Base-by-base conservation (phyloP, 495 filamentous ascomycete species). In the Monascus purpureus region DNA sequence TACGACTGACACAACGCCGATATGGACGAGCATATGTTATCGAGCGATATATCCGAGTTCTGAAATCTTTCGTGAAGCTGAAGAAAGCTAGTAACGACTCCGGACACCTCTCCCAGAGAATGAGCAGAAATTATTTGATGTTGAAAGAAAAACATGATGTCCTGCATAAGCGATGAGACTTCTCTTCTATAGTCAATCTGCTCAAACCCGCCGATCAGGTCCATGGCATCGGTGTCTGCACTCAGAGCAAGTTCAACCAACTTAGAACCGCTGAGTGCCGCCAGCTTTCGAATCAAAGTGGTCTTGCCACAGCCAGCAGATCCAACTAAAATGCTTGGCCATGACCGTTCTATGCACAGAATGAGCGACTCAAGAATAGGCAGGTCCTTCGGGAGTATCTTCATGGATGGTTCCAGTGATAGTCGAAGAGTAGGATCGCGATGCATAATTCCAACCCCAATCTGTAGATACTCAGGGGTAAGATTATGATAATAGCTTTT, bases 161-260 rank as follows among this genome's bases (percentile, higher is more conserved):
- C 65, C 18, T 50, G 37, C 68, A 59, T 38, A 65, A 72, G 33
- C 41, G 57, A 46, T 4, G 71, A 72, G 12, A 75, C 52, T 28
- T 75, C 72, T 28, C 88, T 70, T 18, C 74, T 59, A 30, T 82
- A 68, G 50, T 96, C 86, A 20, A 83, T 76, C 55, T 99, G 92
- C 46, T 96, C 92, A 47, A 92, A 99, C 0, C 90, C 86, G 41
- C 92, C 92, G 32, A 99, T 80, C 14, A 99, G 67, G 47, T 99
- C 92, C 74, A 88, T 94, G 11, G 88, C 82, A 53, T 99, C 92
- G 29, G 88, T 82, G 39, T 96, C 92, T 3, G 82, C 73, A 51
- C 92, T 95, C 43, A 96, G 63, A 8, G 86, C 72, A 33, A 95
- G 75, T 25, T 80, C 77, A 25, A 82, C 67, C 8, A 95, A 55